Conservation (phyloP, 2,329 filamentous ascomycete species). For the Cordyceps farinosa region DNA sequence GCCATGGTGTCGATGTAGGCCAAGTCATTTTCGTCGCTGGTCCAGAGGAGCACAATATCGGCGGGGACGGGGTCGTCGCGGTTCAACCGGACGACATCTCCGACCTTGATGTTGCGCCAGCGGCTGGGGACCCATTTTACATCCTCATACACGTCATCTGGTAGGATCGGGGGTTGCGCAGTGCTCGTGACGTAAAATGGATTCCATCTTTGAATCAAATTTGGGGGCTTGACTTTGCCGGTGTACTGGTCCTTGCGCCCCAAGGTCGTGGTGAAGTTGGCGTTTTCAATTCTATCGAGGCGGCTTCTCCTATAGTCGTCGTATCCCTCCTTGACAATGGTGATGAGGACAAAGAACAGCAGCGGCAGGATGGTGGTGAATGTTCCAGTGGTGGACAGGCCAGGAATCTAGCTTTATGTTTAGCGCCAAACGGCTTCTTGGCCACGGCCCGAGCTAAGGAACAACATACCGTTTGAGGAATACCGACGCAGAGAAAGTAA, state of each 20-base stretch:
- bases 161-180: slow-evolving; percentile 27
- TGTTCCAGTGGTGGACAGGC: slow-evolving; percentile 69
- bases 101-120: slow-evolving; percentile 48
- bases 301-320: slow-evolving; percentile 79
- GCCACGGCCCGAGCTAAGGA: slow-evolving; percentile 30
- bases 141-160: slow-evolving; percentile 59
- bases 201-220: slow-evolving; percentile 29
- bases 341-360: slow-evolving; percentile 73
- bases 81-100: slow-evolving; percentile 45
- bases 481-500: slow-evolving; percentile 78
- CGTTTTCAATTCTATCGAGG: slow-evolving; percentile 78
- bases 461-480: slow-evolving; percentile 63
- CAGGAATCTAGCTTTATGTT: slow-evolving; percentile 48
- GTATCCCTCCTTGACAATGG: slow-evolving; percentile 81
- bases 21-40: slow-evolving; percentile 70
- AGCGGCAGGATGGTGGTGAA: slow-evolving; percentile 73
- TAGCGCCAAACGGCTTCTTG: not conserved
- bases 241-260: slow-evolving; percentile 35
- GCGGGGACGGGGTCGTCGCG: slow-evolving; percentile 80
- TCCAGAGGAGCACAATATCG: slow-evolving; percentile 75
- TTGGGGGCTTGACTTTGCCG: slow-evolving; percentile 25
- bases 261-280: slow-evolving; percentile 45
- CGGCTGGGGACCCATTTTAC: slow-evolving; percentile 48
- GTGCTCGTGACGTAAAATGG: slow-evolving; percentile 32
- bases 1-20: slow-evolving; percentile 87